Conservation (phyloP, 352 stramenopile species). For the Globisporangium nunn region DNA sequence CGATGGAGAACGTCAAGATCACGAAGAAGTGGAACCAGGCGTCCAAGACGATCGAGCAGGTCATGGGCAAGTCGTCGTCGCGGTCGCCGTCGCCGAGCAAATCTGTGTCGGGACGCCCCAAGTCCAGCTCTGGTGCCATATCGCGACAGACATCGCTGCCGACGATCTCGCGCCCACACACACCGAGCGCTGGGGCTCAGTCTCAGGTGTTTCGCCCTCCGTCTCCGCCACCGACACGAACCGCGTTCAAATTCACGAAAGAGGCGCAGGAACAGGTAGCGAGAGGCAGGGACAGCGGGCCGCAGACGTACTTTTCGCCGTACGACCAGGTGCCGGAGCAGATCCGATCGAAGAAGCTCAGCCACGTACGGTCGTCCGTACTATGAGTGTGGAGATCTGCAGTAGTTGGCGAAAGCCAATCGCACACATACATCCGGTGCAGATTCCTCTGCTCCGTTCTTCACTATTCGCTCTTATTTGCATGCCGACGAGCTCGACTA, state of each 20-base stretch:
- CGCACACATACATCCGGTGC: no score
- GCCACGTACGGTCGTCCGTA: slow-evolving; percentile 14
- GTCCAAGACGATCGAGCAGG: slow-evolving; percentile 71
- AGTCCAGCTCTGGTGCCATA: slow-evolving; percentile 43
- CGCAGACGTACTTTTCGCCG: slow-evolving; percentile 58
- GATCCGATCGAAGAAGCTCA: slow-evolving; percentile 47
- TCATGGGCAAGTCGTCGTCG: slow-evolving; percentile 39
- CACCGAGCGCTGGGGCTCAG: slow-evolving; percentile 25
- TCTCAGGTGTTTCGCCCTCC: slow-evolving; percentile 43
- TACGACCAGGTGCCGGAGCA: slow-evolving; percentile 52
- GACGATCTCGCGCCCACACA: slow-evolving; percentile 21
- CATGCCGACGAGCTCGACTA: no score
- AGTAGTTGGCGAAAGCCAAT: no score
- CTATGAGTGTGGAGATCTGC: background rate
- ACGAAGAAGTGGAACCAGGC: slow-evolving; percentile 84
- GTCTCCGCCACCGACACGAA: slow-evolving; percentile 57
- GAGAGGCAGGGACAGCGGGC: slow-evolving; percentile 20
- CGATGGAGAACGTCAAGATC: slow-evolving; percentile 54
- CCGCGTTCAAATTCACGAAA: slow-evolving; percentile 71
- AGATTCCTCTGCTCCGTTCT: no score
- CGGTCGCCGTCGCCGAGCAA: slow-evolving; percentile 31
- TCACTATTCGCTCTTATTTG: no score
- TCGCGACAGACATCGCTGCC: slow-evolving; percentile 36
- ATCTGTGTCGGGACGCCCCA: slow-evolving; percentile 27
- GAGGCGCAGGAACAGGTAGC: slow-evolving; percentile 31